A percentile compares a stretch with the other conserved stretches of the same genome.
Conservation (phyloP, 257 asterid species). For the Ligustrum vulgare region DNA sequence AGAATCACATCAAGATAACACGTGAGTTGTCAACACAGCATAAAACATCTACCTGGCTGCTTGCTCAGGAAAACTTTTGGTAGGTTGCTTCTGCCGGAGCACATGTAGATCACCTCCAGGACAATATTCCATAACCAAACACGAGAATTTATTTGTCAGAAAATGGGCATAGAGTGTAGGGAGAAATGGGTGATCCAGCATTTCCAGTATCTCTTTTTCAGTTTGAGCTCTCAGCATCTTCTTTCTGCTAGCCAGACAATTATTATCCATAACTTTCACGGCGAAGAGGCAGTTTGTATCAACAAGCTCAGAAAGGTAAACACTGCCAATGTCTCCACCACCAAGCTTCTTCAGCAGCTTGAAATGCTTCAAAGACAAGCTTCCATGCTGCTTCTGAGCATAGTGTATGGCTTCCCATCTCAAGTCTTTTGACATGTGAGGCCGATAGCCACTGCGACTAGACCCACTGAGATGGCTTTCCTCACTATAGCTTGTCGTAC, state of each 20-base stretch:
- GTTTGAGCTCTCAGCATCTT: constrained; percentile 73
- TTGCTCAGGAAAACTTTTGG: constrained; percentile 62
- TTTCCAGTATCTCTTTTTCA: constrained; percentile 80
- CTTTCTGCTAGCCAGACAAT: constrained; percentile 52
- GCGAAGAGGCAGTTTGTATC: constrained; percentile 75
- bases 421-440: constrained; percentile 82
- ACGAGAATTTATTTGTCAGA: constrained; percentile 60
- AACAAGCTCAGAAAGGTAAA: constrained; percentile 78
- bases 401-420: constrained; percentile 84
- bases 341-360: constrained; percentile 77
- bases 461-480: constrained; percentile 70
- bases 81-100: constrained; percentile 77
- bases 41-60: constrained; percentile 65
- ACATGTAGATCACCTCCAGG: constrained; percentile 96
- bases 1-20: background rate
- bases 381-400: constrained; percentile 61
- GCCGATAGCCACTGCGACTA: constrained; percentile 64
- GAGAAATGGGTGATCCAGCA: constrained; percentile 89
- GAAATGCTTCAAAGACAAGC: constrained; percentile 60
- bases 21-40: background rate
- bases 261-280: constrained; percentile 77
- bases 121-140: constrained; percentile 86
- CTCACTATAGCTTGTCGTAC: constrained; percentile 71
- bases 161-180: constrained; percentile 84
- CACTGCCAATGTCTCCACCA: constrained; percentile 82